These are phyloP conservation scores for Eimeria sp. DNA, from an alignment of 169 alveolate genomes.

Conservation along the genomic window DNA sequence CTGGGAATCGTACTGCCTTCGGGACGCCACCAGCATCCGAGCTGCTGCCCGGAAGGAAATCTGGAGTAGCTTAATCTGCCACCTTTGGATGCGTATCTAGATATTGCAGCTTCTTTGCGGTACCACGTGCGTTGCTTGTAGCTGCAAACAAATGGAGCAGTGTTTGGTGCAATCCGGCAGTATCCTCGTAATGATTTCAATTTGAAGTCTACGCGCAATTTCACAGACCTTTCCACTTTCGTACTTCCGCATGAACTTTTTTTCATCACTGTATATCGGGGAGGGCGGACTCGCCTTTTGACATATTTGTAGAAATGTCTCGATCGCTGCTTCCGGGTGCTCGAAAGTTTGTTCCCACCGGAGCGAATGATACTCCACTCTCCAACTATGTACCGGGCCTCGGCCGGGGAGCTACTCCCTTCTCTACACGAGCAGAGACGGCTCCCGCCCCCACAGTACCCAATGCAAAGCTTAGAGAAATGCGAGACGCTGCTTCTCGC, in stretches of 20 bases:
- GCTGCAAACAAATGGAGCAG: slow-evolving; percentile 43
- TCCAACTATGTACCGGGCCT: slow-evolving; percentile 79
- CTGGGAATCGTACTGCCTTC: background rate
- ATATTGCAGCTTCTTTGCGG: background rate
- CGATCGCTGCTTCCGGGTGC: slow-evolving; percentile 77
- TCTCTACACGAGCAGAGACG: slow-evolving; percentile 82
- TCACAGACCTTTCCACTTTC: background rate
- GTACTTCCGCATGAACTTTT: background rate
- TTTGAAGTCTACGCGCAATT: background rate
- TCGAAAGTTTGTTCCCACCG: slow-evolving; percentile 75
- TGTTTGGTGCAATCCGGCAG: background rate
- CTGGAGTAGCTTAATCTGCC: background rate
- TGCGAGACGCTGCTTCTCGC: slow-evolving; percentile 62
- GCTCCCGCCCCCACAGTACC: slow-evolving; percentile 69
- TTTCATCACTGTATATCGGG: background rate
- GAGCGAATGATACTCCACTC: slow-evolving; percentile 48
- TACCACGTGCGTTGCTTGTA: background rate
- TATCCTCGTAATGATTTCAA: background rate
- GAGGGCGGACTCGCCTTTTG: background rate
- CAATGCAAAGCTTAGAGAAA: slow-evolving; percentile 54
- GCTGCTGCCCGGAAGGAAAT: background rate
- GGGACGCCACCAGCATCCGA: background rate
- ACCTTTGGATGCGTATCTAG: background rate
- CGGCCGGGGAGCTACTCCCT: slow-evolving; percentile 81
- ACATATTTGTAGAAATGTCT: background rate